Evolutionary conservation across 2,329 filamentous ascomycete species (phyloP).

Genomic region (Pseudohalonectria lignicola): DNA sequence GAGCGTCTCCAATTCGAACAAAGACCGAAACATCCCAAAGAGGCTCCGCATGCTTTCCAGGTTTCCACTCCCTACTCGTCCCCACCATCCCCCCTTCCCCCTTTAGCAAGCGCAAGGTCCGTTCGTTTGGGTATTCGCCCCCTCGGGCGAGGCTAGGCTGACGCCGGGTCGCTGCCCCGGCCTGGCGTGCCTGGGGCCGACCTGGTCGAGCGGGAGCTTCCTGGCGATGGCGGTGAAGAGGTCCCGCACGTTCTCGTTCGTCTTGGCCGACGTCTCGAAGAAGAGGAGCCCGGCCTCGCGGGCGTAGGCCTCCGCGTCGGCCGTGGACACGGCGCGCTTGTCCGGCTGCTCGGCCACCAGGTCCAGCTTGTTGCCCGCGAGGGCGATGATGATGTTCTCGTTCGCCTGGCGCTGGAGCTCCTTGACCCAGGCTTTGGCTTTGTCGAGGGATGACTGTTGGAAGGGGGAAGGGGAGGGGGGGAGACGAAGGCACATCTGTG

Average conservation of each 20-base stretch:
- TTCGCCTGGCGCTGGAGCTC: conserved; percentile 97
- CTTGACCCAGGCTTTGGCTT: conserved; percentile 99
- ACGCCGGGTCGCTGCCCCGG: conserved; percentile 49
- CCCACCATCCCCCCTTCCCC: no score
- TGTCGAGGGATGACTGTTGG: conserved; percentile 83
- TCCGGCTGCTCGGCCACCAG: conserved; percentile 88
- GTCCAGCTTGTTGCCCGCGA: conserved; percentile 97
- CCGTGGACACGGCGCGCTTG: conserved; percentile 82
- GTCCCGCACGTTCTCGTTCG: conserved; percentile 88
- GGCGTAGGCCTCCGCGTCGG: conserved; percentile 91
- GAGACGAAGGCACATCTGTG: no score
- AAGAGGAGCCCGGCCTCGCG: conserved; percentile 89
- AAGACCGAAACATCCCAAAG: no score
- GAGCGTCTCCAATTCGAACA: no score
- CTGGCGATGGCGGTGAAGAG: conserved; percentile 96
- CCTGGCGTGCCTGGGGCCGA: conserved; percentile 77
- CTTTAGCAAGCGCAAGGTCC: conserved; percentile 47
- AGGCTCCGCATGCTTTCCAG: no score
- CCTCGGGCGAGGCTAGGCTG: conserved; percentile 41
- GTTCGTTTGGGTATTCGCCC: conserved; percentile 43
- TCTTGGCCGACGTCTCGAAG: conserved; percentile 98
- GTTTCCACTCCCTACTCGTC: no score
- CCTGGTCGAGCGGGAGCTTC: conserved; percentile 94
- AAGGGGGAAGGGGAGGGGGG: no score
- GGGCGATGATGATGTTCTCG: conserved; percentile 98